Evolutionary conservation across 2,329 filamentous ascomycete genomes (phyloP), one percentile per base, ranked within the genome.

Genomic region (Exophiala viscosa): DNA sequence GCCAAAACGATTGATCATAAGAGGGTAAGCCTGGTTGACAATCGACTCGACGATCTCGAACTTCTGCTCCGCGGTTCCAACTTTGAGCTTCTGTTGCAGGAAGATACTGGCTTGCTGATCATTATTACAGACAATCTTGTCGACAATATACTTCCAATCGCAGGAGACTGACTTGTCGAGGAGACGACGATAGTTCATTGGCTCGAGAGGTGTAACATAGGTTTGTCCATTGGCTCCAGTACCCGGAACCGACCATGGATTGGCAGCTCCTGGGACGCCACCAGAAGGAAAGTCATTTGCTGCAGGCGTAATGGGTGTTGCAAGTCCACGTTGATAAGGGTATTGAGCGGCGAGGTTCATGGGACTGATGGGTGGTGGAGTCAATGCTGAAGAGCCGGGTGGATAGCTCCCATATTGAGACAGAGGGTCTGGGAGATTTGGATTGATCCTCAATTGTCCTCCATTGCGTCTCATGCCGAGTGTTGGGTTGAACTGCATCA

Each of bases 71-170:
- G 86, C 80, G 3, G 91, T 96, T 54, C 91, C 91, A 57, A 96
- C 88, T 75, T 99, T 99, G 63, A 99, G 87, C 76, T 99, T 99
- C 74, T 99, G 93, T 70, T 99, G 93, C 40, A 99, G 78, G 73
- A 99, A 99, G 65, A 99, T 97, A 2, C 93, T 99, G 8, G 95
- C 93, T 72, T 99, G 93, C 71, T 99, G 93, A 67, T 99, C 93
- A 70, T 99, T 97, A 75, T 91, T 96, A 81, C 90, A 95, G 61
- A 99, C 91, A 67, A 99, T 99, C 78, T 97, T 97, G 76, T 99
- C 92, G 50, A 99, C 93, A 63, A 99, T 96, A 69, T 96, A 96
- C 74, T 93, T 95, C 93, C 92, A 99, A 75, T 99, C 95, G 74
- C 92, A 97, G 66, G 88, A 95, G 71, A 95, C 90, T 67, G 92